These are phyloP conservation scores for Periconia macrospinosa DNA, from an alignment of 2,329 filamentous ascomycete species.

Conservation along the genomic window DNA sequence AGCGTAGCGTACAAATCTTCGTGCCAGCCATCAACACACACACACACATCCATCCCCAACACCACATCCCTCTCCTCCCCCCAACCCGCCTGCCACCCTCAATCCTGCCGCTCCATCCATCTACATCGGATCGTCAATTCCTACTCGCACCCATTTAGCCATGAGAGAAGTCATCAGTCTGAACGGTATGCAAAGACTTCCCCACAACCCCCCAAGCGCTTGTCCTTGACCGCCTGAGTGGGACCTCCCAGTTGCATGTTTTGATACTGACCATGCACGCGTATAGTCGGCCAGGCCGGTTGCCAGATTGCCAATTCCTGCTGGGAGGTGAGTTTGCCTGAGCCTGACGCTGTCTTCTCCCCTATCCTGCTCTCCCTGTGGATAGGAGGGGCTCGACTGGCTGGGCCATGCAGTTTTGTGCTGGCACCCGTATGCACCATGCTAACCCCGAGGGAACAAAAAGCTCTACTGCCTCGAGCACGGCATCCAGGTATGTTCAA, in stretches of 20 bases:
- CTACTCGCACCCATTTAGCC: conserved; percentile 55
- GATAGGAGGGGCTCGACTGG: conserved; percentile 22
- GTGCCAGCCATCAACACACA: conserved; percentile 18
- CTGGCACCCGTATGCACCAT: conserved; percentile 1
- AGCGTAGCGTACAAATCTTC: conserved; percentile 13
- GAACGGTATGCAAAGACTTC: conserved; percentile 75
- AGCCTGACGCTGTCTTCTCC: conserved; percentile 10
- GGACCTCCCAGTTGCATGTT: conserved; percentile 20
- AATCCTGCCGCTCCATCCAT: neutral
- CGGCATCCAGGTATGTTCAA: conserved; percentile 83
- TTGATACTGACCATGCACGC: conserved; percentile 57
- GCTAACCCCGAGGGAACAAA: conserved; percentile 23
- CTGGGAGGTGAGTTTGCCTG: conserved; percentile 85
- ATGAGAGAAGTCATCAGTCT: conserved; percentile 99
- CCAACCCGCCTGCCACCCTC: conserved; percentile 23
- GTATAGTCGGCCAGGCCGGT: conserved; percentile 96
- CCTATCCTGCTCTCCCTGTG: conserved; percentile 8
- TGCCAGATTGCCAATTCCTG: conserved; percentile 99
- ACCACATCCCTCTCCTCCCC: conserved; percentile 18
- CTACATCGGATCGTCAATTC: conserved; percentile 36
- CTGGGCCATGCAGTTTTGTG: conserved; percentile 37
- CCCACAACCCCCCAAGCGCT: conserved; percentile 39
- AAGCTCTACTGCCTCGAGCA: conserved; percentile 99
- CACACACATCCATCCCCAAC: conserved; percentile 18
- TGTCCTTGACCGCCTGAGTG: conserved; percentile 45